Evolutionary conservation across 2,329 filamentous ascomycete species (phyloP).

Genomic region (Ophiostoma perfectum): DNA sequence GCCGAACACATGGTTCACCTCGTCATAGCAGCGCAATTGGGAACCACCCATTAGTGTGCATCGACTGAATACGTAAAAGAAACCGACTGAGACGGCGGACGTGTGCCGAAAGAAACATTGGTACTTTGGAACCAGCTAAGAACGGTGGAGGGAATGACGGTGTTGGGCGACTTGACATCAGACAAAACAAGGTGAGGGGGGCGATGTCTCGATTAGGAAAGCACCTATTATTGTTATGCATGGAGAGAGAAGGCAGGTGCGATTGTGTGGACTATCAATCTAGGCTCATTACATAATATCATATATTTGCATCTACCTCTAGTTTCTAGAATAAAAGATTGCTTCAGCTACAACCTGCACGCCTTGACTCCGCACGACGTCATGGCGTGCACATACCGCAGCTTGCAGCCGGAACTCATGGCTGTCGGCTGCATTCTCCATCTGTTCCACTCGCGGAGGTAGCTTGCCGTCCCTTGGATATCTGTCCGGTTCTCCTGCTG

Average conservation of each 20-base stretch:
- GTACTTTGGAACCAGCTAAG: neutral
- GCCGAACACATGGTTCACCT: neutral
- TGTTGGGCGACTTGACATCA: neutral
- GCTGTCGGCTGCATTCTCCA: neutral
- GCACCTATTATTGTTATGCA: neutral
- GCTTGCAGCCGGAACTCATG: neutral
- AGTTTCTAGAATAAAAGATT: too few relatives aligned
- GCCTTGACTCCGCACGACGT: neutral
- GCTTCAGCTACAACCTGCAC: neutral
- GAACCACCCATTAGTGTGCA: too few relatives aligned
- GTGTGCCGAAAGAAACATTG: neutral
- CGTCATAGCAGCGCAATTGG: neutral
- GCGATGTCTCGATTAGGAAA: neutral
- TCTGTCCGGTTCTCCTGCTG: neutral
- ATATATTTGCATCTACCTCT: too few relatives aligned
- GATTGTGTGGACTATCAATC: neutral
- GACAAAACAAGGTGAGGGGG: too few relatives aligned
- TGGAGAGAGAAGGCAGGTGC: too few relatives aligned
- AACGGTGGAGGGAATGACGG: neutral
- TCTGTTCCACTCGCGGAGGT: neutral
- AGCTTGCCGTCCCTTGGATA: neutral
- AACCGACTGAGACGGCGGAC: neutral
- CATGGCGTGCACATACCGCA: slow-evolving; percentile 7
- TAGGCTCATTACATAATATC: neutral
- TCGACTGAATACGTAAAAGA: too few relatives aligned